A percentile compares a stretch with the other conserved stretches of the same genome.
phyloP scores from a whole-genome alignment of 1,284 basidiomycete species.

The Apiotrichum montevideense region DNA sequence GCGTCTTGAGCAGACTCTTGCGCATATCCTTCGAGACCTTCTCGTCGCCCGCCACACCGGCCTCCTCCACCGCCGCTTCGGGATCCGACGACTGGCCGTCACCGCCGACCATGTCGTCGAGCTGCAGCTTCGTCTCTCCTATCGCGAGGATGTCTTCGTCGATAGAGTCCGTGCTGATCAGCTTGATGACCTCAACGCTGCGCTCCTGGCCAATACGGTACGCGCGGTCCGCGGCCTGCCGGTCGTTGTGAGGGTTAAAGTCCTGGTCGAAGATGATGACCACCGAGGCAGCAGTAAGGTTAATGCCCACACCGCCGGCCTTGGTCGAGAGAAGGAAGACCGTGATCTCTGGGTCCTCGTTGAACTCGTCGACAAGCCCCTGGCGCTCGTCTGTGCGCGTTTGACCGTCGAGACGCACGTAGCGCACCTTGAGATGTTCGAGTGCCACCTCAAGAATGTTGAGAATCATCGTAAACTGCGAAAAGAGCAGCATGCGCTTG shows the following conservation, averaged over 20 bases:
- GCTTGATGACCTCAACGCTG: slow-evolving; percentile 62
- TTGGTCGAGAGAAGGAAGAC: slow-evolving; percentile 94
- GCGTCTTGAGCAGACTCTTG: slow-evolving; percentile 68
- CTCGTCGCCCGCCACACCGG: slow-evolving; percentile 59
- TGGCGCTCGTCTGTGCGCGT: slow-evolving; percentile 93
- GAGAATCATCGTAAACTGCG: slow-evolving; percentile 92
- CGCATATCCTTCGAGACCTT: slow-evolving; percentile 60
- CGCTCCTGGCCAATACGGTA: slow-evolving; percentile 70
- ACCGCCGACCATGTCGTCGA: slow-evolving; percentile 87
- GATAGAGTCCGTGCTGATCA: slow-evolving; percentile 88
- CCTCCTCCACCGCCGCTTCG: slow-evolving; percentile 38
- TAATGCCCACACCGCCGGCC: slow-evolving; percentile 72
- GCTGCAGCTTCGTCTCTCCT: slow-evolving; percentile 78
- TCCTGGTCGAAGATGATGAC: slow-evolving; percentile 98
- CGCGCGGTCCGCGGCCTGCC: slow-evolving; percentile 93
- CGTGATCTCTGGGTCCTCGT: slow-evolving; percentile 82
- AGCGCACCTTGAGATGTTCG: slow-evolving; percentile 67
- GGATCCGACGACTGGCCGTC: slow-evolving; percentile 30
- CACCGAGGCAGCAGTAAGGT: slow-evolving; percentile 83
- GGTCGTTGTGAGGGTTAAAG: slow-evolving; percentile 81
- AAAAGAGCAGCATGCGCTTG: slow-evolving; percentile 87
- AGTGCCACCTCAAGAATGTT: slow-evolving; percentile 88
- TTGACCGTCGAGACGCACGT: slow-evolving; percentile 83
- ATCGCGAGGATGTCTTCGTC: slow-evolving; percentile 93
- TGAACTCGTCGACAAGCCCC: slow-evolving; percentile 90